Evolutionary conservation across 2,329 filamentous ascomycete species (phyloP), one percentile per base, ranked within the genome.

Genomic region (Aspergillus udagawae): DNA sequence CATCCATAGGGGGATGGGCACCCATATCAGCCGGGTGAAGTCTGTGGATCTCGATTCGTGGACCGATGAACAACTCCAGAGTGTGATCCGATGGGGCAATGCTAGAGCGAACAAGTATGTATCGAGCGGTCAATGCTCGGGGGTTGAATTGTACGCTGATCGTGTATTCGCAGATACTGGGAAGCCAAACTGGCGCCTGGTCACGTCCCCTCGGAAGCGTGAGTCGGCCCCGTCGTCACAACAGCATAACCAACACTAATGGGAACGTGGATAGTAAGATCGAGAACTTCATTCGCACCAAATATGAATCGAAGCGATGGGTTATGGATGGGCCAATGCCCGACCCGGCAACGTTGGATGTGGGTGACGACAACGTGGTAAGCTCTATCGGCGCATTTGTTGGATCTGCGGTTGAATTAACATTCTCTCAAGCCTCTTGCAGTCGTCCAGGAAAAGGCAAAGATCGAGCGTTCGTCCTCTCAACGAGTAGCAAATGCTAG

Each of bases 241-340:
- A 17, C 12, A 2, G n/a, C 32, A 27, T 23, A 50, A 29, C 25
- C 21, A 49, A 54, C 58, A 42, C 63, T 68, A 35, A 67, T 47
- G 14, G 2, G 17, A 21, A 27, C 2, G 8, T 23, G 23, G 35
- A 54, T 59, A 84, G 82, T 65, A 99, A 99, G 83, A 97, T 99
- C 67, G 94, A 99, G 83, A 99, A 97, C 81, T 99, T 99, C 71
- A 97, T 99, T 68, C 87, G 94, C 65, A 99, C 95, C 56, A 99
- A 99, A 77, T 99, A 99, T 76, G 94, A 99, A 75, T 89, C 94
- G 54, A 97, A 96, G 84, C 84, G 95, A 78, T 99, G 94, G 94
- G 89, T 92, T n/a, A 97, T 97, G 92, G 94, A 99, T 60, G 94
- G 94, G 1, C 87, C 86, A 4, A 93, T 95, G 71, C 95, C 95